phyloP scores from a whole-genome alignment of 2,329 filamentous ascomycete genomes.

The Drechslerella stenobrocha region DNA sequence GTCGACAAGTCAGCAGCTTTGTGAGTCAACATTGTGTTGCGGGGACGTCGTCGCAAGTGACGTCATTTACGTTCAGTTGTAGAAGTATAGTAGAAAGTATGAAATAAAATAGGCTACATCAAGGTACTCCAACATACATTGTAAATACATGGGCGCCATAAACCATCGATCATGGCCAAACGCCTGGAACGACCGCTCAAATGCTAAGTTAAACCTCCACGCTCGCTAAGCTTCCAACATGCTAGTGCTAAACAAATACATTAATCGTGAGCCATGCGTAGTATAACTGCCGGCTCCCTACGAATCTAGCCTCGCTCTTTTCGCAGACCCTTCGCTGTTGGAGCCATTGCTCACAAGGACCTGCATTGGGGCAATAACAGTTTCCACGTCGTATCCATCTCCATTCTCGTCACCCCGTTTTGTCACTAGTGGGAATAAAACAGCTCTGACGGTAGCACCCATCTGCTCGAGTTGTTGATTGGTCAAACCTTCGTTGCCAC shows the following conservation, averaged over 20 bases:
- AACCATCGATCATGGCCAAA: no score
- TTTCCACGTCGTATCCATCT: slow-evolving; percentile 80
- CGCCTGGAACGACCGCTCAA: no score
- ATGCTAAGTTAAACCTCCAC: background rate
- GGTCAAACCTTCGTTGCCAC: slow-evolving; percentile 60
- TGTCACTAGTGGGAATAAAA: slow-evolving; percentile 93
- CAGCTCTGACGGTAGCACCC: slow-evolving; percentile 79
- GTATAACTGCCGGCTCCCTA: background rate
- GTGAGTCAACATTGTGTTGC: background rate
- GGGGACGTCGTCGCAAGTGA: no score
- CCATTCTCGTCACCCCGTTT: slow-evolving; percentile 91
- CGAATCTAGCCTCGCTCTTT: slow-evolving; percentile 31
- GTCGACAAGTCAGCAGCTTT: background rate
- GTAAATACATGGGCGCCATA: no score
- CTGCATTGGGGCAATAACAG: slow-evolving; percentile 92
- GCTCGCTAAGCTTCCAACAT: background rate
- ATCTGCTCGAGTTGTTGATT: slow-evolving; percentile 75
- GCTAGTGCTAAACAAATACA: background rate
- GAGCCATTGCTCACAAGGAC: slow-evolving; percentile 70
- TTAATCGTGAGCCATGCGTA: background rate
- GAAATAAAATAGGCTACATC: no score
- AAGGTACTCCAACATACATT: no score
- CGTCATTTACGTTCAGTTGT: no score
- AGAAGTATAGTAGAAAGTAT: no score
- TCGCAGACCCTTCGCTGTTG: slow-evolving; percentile 25